Percentiles rank a stretch among this genome's conserved stretches.
Evolutionary conservation across 2,329 filamentous ascomycete genomes (phyloP).

Genomic region (Colletotrichum incanum): DNA sequence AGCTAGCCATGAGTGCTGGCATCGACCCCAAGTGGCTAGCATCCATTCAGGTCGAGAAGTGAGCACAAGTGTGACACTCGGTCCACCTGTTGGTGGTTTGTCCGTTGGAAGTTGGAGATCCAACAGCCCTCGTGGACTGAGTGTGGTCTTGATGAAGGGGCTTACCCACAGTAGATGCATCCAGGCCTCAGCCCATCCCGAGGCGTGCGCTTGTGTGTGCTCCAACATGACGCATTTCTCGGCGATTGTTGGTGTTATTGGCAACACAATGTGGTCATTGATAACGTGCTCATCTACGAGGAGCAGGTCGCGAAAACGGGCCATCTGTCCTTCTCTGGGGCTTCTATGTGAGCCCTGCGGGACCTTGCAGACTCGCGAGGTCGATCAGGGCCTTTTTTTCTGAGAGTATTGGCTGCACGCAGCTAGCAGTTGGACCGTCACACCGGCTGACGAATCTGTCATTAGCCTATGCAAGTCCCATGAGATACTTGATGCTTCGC

Average conservation of each 20-base stretch:
- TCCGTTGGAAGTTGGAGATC: background rate
- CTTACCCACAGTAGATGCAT: background rate
- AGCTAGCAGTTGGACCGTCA: conserved; percentile 37
- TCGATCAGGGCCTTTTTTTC: conserved; percentile 31
- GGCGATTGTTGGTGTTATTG: background rate
- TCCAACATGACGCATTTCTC: background rate
- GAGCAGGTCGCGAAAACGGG: conserved; percentile 33
- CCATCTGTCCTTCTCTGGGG: conserved; percentile 30
- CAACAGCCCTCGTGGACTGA: background rate
- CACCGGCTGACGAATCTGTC: conserved; percentile 40
- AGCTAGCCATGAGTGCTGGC: background rate
- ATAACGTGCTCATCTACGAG: background rate
- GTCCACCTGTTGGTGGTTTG: conserved; percentile 12
- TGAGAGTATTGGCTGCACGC: conserved; percentile 25
- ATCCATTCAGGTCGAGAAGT: background rate
- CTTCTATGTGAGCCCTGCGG: conserved; percentile 35
- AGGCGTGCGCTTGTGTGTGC: background rate
- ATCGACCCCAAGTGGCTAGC: conserved; percentile 5
- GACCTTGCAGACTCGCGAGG: conserved; percentile 38
- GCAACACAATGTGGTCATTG: conserved; percentile 1
- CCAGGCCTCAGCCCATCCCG: background rate
- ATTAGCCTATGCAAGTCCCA: conserved; percentile 36
- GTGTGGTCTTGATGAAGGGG: background rate
- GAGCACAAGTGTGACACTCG: conserved; percentile 13
- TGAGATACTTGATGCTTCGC: conserved; percentile 22